These are phyloP conservation scores for Hericium erinaceus DNA, from an alignment of 768 basidiomycete species.

Conservation along the genomic window DNA sequence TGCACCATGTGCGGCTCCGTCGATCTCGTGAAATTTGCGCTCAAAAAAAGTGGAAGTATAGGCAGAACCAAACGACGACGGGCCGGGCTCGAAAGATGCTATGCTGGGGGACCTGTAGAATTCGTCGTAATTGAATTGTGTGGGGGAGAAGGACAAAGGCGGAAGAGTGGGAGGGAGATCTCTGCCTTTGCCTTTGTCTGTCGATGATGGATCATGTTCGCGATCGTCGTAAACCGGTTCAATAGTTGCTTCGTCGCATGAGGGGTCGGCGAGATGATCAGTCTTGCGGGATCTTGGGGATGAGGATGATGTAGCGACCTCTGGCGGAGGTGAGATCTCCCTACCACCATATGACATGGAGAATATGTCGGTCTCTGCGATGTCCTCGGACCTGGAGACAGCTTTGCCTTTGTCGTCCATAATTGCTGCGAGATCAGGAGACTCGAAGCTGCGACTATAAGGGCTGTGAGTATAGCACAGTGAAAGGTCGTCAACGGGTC, in stretches of 20 bases:
- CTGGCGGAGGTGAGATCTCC: neutral
- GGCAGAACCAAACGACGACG: conserved; percentile 26
- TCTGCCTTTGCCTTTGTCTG: conserved; percentile 46
- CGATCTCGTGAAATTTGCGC: neutral
- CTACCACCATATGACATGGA: conserved; percentile 15
- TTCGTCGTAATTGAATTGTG: conserved; percentile 38
- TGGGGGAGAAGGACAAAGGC: conserved; percentile 51
- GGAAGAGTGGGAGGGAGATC: conserved; percentile 51
- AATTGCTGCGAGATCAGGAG: neutral
- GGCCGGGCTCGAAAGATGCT: conserved; percentile 15
- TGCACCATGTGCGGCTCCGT: neutral
- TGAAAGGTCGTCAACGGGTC: neutral
- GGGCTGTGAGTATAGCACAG: neutral
- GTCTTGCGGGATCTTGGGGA: too few relatives aligned
- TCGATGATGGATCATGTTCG: conserved; percentile 3
- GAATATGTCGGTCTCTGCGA: conserved; percentile 26
- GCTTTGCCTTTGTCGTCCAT: conserved; percentile 43
- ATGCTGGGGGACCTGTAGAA: conserved; percentile 29
- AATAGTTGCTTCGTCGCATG: neutral
- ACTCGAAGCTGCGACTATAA: neutral
- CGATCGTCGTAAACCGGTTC: conserved; percentile 5
- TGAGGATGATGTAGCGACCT: neutral
- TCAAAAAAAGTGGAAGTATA: neutral
- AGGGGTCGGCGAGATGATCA: neutral
- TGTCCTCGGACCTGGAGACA: conserved; percentile 43